Percentiles rank a stretch among this genome's conserved stretches.
Evolutionary conservation across 148 eudicot species (phyloP).

Genomic region (Vaccinium myrtillus): DNA sequence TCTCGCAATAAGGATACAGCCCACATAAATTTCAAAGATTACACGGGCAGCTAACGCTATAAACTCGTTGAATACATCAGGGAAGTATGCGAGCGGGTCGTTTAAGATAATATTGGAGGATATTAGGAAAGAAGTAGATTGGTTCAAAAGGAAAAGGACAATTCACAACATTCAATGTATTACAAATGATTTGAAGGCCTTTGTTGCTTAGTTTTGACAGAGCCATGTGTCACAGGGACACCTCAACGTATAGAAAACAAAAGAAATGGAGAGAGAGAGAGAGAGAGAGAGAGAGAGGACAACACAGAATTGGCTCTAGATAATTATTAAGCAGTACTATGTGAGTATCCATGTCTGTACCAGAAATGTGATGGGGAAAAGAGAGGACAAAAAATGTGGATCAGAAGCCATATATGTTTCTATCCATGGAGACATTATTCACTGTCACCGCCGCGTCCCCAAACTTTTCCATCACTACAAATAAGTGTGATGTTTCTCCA

Average conservation of each 20-base stretch:
- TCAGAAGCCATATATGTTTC: not conserved
- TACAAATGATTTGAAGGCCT: not conserved
- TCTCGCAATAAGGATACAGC: too few species aligned
- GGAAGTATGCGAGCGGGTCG: too few species aligned
- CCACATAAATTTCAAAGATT: too few species aligned
- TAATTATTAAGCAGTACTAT: not conserved
- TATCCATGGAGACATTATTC: not conserved
- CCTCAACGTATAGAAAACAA: not conserved
- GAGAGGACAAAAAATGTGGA: not conserved
- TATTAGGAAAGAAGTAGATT: too few species aligned
- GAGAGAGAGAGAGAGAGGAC: not conserved
- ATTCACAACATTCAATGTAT: too few species aligned
- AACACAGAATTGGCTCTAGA: not conserved
- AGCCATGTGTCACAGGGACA: not conserved
- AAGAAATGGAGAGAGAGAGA: not conserved
- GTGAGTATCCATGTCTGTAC: not conserved
- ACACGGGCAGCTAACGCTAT: too few species aligned
- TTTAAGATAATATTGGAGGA: too few species aligned
- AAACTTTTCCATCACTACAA: too few species aligned
- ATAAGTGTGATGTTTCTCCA: too few species aligned
- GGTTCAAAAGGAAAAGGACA: too few species aligned
- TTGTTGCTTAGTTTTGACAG: not conserved
- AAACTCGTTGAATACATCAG: too few species aligned
- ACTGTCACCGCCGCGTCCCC: too few species aligned
- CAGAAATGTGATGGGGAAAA: not conserved